A percentile compares a stretch with the other conserved stretches of the same genome.
phyloP scores from a whole-genome alignment of 805 yeast genomes.

The Candida namnaoensis region DNA sequence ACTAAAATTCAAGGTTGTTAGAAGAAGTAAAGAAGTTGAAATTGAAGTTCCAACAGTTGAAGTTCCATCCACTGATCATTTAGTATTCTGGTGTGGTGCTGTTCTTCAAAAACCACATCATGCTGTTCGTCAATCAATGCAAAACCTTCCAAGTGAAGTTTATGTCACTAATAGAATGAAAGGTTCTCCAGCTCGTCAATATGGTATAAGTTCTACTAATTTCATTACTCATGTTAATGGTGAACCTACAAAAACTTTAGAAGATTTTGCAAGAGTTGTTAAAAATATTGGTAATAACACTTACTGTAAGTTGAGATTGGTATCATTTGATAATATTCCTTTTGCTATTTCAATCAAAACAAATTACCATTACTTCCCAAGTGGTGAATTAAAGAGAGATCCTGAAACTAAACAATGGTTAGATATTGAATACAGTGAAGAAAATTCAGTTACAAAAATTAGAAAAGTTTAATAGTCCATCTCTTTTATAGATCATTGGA shows the following conservation, averaged over 20 bases:
- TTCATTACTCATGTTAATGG: slow-evolving; percentile 90
- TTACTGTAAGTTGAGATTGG: slow-evolving; percentile 72
- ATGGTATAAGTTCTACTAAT: slow-evolving; percentile 68
- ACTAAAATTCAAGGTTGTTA: slow-evolving; percentile 54
- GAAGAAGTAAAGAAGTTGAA: slow-evolving; percentile 58
- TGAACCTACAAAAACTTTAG: slow-evolving; percentile 58
- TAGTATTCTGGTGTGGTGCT: slow-evolving; percentile 80
- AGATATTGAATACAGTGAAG: slow-evolving; percentile 37
- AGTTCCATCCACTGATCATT: slow-evolving; percentile 52
- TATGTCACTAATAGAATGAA: slow-evolving; percentile 66
- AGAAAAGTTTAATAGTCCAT: slow-evolving; percentile 7
- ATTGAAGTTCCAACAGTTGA: slow-evolving; percentile 58
- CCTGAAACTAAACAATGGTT: slow-evolving; percentile 41
- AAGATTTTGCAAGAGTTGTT: slow-evolving; percentile 58
- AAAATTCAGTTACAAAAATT: slow-evolving; percentile 17
- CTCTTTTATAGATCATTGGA: too few relatives aligned
- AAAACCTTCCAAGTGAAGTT: slow-evolving; percentile 71
- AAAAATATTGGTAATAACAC: slow-evolving; percentile 67
- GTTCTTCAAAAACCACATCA: slow-evolving; percentile 85
- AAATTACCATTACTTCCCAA: slow-evolving; percentile 83
- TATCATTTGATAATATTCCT: slow-evolving; percentile 81
- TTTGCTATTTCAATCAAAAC: slow-evolving; percentile 80
- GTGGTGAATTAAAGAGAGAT: slow-evolving; percentile 49
- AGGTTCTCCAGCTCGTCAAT: slow-evolving; percentile 85
- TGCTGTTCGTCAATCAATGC: slow-evolving; percentile 80